phyloP scores from a whole-genome alignment of 2,329 filamentous ascomycete genomes.

The Pseudogymnoascus sp. region DNA sequence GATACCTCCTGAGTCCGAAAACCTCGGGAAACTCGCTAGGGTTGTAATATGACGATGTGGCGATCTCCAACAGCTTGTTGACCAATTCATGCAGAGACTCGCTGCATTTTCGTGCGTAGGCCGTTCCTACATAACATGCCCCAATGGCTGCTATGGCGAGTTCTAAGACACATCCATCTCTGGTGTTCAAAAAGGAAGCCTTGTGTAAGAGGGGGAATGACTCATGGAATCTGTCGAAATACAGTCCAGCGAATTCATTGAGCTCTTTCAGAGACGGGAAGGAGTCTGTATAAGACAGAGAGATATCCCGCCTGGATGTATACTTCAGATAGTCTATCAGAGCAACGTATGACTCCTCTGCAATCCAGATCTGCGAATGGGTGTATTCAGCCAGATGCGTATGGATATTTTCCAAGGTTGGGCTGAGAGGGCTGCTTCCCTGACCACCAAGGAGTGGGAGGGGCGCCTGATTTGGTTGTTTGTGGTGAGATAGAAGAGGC shows the following conservation, averaged over 20 bases:
- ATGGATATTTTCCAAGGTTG: conserved; percentile 6
- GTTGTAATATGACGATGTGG: background rate
- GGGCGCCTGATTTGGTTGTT: background rate
- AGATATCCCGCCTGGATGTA: background rate
- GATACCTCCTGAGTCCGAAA: conserved; percentile 5
- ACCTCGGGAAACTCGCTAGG: conserved; percentile 2
- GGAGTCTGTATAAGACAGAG: background rate
- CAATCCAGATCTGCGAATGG: conserved; percentile 5
- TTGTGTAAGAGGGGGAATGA: conserved; percentile 12
- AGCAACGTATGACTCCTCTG: conserved; percentile 1
- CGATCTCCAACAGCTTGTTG: conserved; percentile 5
- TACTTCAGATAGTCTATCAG: conserved; percentile 8
- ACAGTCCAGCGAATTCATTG: conserved; percentile 9
- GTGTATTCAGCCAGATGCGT: background rate
- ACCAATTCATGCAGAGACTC: conserved; percentile 7
- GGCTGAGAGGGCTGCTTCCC: background rate
- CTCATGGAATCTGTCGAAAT: conserved; percentile 11
- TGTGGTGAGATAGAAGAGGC: background rate
- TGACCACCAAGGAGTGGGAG: background rate
- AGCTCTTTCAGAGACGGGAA: conserved; percentile 9
- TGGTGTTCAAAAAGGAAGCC: background rate
- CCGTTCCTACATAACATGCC: conserved; percentile 6
- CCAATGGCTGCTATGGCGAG: conserved; percentile 8
- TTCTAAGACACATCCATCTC: conserved; percentile 3
- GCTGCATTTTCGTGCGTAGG: conserved; percentile 3